Conservation (phyloP, 2,329 filamentous ascomycete genomes). For the Penicillium sp. region DNA sequence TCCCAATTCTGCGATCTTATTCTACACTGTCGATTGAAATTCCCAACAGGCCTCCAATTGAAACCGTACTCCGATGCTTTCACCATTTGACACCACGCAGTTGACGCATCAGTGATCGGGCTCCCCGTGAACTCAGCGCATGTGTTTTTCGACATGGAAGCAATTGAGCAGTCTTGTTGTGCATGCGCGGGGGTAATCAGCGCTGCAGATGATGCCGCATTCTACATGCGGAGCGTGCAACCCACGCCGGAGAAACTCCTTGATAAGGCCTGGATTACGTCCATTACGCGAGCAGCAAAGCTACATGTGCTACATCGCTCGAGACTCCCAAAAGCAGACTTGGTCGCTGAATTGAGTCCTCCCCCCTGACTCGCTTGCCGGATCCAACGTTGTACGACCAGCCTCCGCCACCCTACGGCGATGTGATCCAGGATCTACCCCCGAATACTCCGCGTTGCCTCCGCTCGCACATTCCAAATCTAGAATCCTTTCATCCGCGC, state of each 20-base stretch:
- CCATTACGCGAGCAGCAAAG: background rate
- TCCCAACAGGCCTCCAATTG: slow-evolving; percentile 9
- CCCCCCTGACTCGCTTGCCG: background rate
- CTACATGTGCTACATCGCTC: background rate
- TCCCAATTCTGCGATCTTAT: background rate
- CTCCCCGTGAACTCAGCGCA: slow-evolving; percentile 3
- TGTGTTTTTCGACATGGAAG: slow-evolving; percentile 19
- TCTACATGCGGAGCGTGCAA: background rate
- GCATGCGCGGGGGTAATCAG: slow-evolving; percentile 1
- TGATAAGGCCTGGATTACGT: slow-evolving; percentile 14
- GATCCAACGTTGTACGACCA: slow-evolving; percentile 22
- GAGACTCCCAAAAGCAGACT: background rate
- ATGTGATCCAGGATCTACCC: slow-evolving; percentile 35
- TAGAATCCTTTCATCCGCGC: slow-evolving; percentile 8
- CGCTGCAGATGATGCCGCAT: background rate
- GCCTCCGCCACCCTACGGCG: slow-evolving; percentile 35
- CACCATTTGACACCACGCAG: slow-evolving; percentile 8
- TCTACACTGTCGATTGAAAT: background rate
- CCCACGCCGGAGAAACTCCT: slow-evolving; percentile 6
- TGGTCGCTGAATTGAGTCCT: slow-evolving; percentile 10
- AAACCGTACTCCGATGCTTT: slow-evolving; percentile 19
- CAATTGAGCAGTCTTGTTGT: slow-evolving; percentile 4
- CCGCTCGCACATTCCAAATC: slow-evolving; percentile 28
- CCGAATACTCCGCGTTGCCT: slow-evolving; percentile 33
- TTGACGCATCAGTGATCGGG: slow-evolving; percentile 15